phyloP scores from a whole-genome alignment of 768 basidiomycete genomes.

The Suillus bovinus region DNA sequence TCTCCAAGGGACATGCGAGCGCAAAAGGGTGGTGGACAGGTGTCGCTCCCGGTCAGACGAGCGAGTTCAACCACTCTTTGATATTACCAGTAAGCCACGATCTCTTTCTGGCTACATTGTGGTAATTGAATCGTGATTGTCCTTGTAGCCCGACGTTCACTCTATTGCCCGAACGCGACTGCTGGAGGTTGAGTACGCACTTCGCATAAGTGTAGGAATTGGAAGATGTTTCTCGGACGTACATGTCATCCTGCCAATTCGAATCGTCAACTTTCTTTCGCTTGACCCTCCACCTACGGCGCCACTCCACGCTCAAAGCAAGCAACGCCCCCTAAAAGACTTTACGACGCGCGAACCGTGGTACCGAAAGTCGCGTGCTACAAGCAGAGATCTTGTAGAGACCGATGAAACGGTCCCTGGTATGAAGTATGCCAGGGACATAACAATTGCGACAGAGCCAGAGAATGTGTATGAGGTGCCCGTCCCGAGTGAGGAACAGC shows the following conservation, averaged over 20 bases:
- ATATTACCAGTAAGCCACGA: slow-evolving; percentile 53
- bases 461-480: slow-evolving; percentile 13
- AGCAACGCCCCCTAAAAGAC: slow-evolving; percentile 22
- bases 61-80: slow-evolving; percentile 69
- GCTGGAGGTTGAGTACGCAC: slow-evolving; percentile 73
- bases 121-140: slow-evolving; percentile 1
- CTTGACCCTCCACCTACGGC: slow-evolving; percentile 72
- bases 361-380: slow-evolving; percentile 31
- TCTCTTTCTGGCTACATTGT: slow-evolving; percentile 4
- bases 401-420: slow-evolving; percentile 31
- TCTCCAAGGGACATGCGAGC: slow-evolving; percentile 68
- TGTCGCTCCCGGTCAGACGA: slow-evolving; percentile 58
- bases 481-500: slow-evolving; percentile 10
- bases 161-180: slow-evolving; percentile 68
- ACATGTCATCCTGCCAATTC: slow-evolving; percentile 69
- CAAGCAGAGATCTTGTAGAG: slow-evolving; percentile 5
- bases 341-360: slow-evolving; percentile 24
- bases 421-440: slow-evolving; percentile 32
- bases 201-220: slow-evolving; percentile 63
- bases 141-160: slow-evolving; percentile 63
- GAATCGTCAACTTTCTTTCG: slow-evolving; percentile 82
- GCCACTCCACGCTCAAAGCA: slow-evolving; percentile 24
- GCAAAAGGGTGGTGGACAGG: slow-evolving; percentile 92
- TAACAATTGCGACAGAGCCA: slow-evolving; percentile 27
- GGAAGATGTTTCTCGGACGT: slow-evolving; percentile 64